Conservation (phyloP, 352 stramenopile species). For the Achlya hypogyna region DNA sequence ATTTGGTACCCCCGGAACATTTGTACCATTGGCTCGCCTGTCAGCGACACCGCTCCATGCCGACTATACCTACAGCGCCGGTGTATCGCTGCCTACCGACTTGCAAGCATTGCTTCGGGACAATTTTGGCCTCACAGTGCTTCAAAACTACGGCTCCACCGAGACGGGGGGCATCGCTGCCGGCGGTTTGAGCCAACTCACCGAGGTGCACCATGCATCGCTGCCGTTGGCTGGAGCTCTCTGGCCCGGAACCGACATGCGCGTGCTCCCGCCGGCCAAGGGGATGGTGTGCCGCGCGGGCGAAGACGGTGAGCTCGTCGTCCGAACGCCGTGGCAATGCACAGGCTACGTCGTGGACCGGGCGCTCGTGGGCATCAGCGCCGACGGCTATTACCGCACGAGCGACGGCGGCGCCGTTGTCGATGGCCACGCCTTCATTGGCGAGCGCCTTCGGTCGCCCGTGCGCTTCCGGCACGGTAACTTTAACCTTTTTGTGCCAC, state of each 20-base stretch:
- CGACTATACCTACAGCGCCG: constrained; percentile 67
- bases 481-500: constrained; percentile 25
- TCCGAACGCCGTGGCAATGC: constrained; percentile 76
- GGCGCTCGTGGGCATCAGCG: constrained; percentile 32
- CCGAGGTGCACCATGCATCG: no score
- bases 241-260: constrained; percentile 56
- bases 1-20: constrained; percentile 74
- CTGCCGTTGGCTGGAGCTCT: constrained; percentile 34
- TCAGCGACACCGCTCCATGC: constrained; percentile 32
- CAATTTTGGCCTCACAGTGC: constrained; percentile 52
- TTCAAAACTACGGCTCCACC: constrained; percentile 84
- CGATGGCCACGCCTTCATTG: constrained; percentile 24
- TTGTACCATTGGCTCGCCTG: constrained; percentile 42
- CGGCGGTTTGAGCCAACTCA: constrained; percentile 38
- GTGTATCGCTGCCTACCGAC: constrained; percentile 39
- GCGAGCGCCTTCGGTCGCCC: constrained; percentile 58
- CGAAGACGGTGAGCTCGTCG: constrained; percentile 42
- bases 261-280: constrained; percentile 23
- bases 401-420: constrained; percentile 40
- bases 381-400: constrained; percentile 36
- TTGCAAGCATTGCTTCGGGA: constrained; percentile 45
- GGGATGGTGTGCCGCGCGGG: constrained; percentile 5
- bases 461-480: constrained; percentile 35
- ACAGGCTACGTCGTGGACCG: constrained; percentile 56
- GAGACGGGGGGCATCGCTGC: constrained; percentile 71